phyloP scores from a whole-genome alignment of 2,329 filamentous ascomycete species.

The Basipetospora chlamydospora region DNA sequence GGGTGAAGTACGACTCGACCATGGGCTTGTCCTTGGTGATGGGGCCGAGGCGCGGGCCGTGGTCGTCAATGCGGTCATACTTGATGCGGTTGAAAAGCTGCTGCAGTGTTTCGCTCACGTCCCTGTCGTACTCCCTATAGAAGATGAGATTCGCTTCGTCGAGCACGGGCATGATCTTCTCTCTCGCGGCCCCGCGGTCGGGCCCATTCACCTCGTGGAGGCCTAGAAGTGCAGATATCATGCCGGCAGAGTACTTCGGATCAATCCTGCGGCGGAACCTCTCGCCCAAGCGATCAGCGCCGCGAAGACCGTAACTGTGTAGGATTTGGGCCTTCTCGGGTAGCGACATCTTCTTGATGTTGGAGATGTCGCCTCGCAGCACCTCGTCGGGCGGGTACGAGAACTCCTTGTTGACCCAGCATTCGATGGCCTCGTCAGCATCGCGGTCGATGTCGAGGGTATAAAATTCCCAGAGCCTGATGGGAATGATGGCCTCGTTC shows the following conservation, averaged over 20 bases:
- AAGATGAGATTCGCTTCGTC: constrained; percentile 77
- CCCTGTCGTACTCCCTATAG: constrained; percentile 83
- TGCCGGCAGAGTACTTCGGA: constrained; percentile 51
- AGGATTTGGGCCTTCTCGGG: constrained; percentile 47
- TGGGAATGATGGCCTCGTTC: constrained; percentile 58
- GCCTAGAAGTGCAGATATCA: constrained; percentile 29
- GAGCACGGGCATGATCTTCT: constrained; percentile 48
- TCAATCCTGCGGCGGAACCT: constrained; percentile 61
- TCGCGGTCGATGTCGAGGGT: constrained; percentile 65
- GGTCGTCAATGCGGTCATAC: constrained; percentile 81
- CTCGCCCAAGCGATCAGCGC: constrained; percentile 62
- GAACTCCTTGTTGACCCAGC: constrained; percentile 52
- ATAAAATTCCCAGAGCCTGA: constrained; percentile 90
- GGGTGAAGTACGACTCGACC: constrained; percentile 90
- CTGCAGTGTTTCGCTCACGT: constrained; percentile 69
- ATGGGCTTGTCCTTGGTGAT: constrained; percentile 67
- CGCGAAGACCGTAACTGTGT: constrained; percentile 52
- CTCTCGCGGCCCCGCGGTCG: constrained; percentile 20
- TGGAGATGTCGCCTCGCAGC: constrained; percentile 23
- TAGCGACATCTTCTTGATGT: constrained; percentile 28
- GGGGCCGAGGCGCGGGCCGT: constrained; percentile 74
- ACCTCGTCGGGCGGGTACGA: constrained; percentile 32
- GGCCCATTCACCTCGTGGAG: constrained; percentile 35
- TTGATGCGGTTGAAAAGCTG: constrained; percentile 91
- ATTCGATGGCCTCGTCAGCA: constrained; percentile 50